These are phyloP conservation scores for Phytophthora hybrid DNA, from an alignment of 352 stramenopile genomes.

Conservation along the genomic window DNA sequence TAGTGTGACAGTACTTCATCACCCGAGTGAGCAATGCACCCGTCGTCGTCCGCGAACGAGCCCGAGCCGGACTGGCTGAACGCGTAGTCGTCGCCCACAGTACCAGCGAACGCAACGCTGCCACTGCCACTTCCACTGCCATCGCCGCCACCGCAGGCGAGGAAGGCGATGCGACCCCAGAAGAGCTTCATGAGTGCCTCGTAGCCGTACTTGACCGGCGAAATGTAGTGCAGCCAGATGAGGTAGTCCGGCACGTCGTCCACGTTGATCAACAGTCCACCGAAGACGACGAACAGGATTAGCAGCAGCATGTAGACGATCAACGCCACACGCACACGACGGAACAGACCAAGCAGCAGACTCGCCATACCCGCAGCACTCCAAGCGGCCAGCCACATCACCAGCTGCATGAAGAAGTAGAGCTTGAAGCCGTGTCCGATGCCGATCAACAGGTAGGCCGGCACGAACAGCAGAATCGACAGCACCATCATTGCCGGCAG, in stretches of 20 bases:
- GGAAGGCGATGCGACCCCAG: constrained; percentile 38
- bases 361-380: constrained; percentile 41
- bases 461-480: constrained; percentile 51
- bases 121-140: constrained; percentile 26
- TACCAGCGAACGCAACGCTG: constrained; percentile 22
- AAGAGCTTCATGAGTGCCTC: constrained; percentile 55
- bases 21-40: constrained; percentile 52
- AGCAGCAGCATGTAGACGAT: constrained; percentile 45
- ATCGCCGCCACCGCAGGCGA: constrained; percentile 33
- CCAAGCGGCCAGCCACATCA: constrained; percentile 50
- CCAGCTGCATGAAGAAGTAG: constrained; percentile 61
- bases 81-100: constrained; percentile 30
- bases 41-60: constrained; percentile 26
- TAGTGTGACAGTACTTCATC: constrained; percentile 60
- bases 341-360: constrained; percentile 47
- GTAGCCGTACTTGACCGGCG: constrained; percentile 53
- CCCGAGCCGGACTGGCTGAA: constrained; percentile 32
- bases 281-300: constrained; percentile 53
- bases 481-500: constrained; percentile 48
- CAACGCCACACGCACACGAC: constrained; percentile 38
- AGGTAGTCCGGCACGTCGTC: constrained; percentile 59
- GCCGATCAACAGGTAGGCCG: constrained; percentile 55
- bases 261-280: constrained; percentile 55
- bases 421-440: constrained; percentile 50
- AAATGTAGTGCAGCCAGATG: constrained; percentile 72